Conservation (phyloP, 768 basidiomycete species). For the Boletus coccyginus region DNA sequence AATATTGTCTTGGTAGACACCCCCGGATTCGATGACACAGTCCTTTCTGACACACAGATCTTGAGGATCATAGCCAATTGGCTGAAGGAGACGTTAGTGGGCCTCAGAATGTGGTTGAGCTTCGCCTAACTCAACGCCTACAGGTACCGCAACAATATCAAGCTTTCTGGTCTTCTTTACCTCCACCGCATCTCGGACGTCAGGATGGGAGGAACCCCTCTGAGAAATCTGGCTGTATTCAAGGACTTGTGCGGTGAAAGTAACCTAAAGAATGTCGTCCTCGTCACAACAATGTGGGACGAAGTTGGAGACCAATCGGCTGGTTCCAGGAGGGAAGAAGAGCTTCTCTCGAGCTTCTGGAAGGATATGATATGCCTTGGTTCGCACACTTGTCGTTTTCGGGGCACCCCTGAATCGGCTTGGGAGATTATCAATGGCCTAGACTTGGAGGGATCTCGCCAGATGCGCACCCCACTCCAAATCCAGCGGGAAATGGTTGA, state of each 20-base stretch:
- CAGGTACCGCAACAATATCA: constrained; percentile 8
- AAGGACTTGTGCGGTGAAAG: constrained; percentile 7
- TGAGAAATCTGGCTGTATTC: constrained; percentile 9
- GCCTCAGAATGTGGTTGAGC: neutral
- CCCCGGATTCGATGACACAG: constrained; percentile 18
- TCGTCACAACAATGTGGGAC: constrained; percentile 23
- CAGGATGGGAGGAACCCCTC: constrained; percentile 10
- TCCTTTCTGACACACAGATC: constrained; percentile 6
- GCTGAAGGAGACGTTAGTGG: constrained; percentile 16
- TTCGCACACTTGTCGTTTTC: constrained; percentile 10
- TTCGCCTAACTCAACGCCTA: neutral
- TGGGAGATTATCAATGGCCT: constrained; percentile 11
- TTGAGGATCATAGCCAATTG: constrained; percentile 12
- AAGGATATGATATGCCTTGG: constrained; percentile 11
- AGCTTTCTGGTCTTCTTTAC: constrained; percentile 13
- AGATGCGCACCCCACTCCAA: constrained; percentile 1
- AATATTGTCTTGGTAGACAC: constrained; percentile 17
- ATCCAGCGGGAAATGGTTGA: constrained; percentile 21
- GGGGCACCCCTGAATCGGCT: constrained; percentile 8
- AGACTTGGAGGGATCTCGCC: neutral
- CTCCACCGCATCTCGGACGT: constrained; percentile 13
- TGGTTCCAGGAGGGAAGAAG: constrained; percentile 10
- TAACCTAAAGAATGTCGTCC: constrained; percentile 13
- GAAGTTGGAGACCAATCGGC: neutral
- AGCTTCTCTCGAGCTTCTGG: constrained; percentile 14